Conservation (phyloP, 2,329 filamentous ascomycete genomes). For the Triangularia verruculosa region DNA sequence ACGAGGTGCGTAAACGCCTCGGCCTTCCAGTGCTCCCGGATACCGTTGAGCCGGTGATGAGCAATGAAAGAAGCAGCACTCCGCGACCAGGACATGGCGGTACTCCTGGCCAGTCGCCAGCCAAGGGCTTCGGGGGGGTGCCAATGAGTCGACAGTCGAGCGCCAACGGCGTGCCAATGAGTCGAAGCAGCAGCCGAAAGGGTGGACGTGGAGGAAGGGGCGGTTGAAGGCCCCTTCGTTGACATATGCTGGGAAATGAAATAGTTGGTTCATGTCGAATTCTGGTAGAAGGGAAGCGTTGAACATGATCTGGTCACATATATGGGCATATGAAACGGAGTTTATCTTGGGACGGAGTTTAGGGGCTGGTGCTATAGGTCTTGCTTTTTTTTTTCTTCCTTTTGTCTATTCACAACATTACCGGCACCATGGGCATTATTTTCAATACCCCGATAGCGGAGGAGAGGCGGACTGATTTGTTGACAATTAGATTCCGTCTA, state of each 20-base stretch:
- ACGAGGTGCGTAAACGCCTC: constrained; percentile 48
- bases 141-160: constrained; percentile 57
- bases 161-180: constrained; percentile 33
- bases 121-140: constrained; percentile 45
- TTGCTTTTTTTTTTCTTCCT: not conserved
- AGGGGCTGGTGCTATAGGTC: not conserved
- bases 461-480: not conserved
- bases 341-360: not conserved
- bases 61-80: constrained; percentile 22
- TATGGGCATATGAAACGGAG: constrained; percentile 9
- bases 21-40: constrained; percentile 41
- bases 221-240: constrained; percentile 4
- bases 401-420: not conserved
- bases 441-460: constrained; percentile 19
- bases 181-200: constrained; percentile 47
- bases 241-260: not conserved
- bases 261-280: not conserved
- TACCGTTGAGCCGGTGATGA: constrained; percentile 24
- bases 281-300: not conserved
- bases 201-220: constrained; percentile 33
- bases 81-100: constrained; percentile 26
- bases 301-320: not conserved
- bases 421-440: constrained; percentile 10
- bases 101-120: constrained; percentile 32
- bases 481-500: not conserved